Evolutionary conservation across 2,329 filamentous ascomycete species (phyloP).

Genomic region (Boeremia lycopersici): DNA sequence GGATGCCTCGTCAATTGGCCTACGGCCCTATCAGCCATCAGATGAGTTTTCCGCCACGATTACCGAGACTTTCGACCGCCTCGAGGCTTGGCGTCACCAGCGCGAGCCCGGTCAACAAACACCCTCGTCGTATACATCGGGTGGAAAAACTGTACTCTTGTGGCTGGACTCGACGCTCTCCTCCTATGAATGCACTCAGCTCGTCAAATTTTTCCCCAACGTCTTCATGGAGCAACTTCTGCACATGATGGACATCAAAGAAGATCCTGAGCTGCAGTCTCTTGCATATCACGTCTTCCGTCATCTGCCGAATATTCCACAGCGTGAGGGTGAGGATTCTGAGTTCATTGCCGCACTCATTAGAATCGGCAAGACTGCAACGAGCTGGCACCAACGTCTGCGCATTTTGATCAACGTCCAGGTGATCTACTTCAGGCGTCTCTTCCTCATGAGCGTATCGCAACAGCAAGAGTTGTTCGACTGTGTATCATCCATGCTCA

Average conservation of each 20-base stretch:
- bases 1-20: slow-evolving; percentile 78
- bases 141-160: slow-evolving; percentile 91
- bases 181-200: slow-evolving; percentile 88
- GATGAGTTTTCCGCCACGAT: slow-evolving; percentile 76
- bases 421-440: slow-evolving; percentile 94
- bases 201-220: slow-evolving; percentile 88
- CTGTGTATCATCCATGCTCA: slow-evolving; percentile 94
- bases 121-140: slow-evolving; percentile 91
- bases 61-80: slow-evolving; percentile 73
- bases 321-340: slow-evolving; percentile 82
- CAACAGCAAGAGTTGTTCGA: slow-evolving; percentile 84
- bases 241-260: slow-evolving; percentile 99
- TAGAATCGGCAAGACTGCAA: slow-evolving; percentile 80
- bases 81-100: slow-evolving; percentile 87
- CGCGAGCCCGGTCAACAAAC: slow-evolving; percentile 87
- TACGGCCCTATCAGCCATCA: slow-evolving; percentile 79
- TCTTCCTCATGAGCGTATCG: slow-evolving; percentile 79
- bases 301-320: slow-evolving; percentile 93
- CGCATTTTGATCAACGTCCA: slow-evolving; percentile 98
- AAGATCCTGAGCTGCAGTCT: slow-evolving; percentile 93
- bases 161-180: slow-evolving; percentile 94
- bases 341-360: slow-evolving; percentile 86
- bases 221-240: slow-evolving; percentile 90
- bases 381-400: slow-evolving; percentile 94
- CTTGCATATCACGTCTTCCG: slow-evolving; percentile 97